Conservation (phyloP, 805 yeast species). For the Novakomyces olei region DNA sequence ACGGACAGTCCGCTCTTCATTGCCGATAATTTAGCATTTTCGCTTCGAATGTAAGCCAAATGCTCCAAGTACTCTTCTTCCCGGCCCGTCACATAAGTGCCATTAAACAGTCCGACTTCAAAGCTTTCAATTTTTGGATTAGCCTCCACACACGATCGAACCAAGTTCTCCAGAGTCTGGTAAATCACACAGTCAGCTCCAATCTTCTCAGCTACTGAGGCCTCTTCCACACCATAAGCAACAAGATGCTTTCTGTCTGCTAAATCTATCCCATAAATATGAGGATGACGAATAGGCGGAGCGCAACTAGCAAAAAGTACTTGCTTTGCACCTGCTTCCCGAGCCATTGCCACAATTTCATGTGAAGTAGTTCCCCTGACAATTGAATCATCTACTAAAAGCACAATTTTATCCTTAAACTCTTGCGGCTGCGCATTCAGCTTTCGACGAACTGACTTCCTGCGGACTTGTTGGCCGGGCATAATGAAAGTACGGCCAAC, state of each 20-base stretch:
- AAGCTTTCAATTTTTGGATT: constrained; percentile 30
- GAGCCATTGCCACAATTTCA: constrained; percentile 95
- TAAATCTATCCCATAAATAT: constrained; percentile 89
- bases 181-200: constrained; percentile 85
- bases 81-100: constrained; percentile 81
- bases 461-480: constrained; percentile 92
- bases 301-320: constrained; percentile 97
- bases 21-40: constrained; percentile 27
- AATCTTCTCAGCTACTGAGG: constrained; percentile 50
- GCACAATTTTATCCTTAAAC: constrained; percentile 61
- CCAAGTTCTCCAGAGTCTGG: constrained; percentile 64
- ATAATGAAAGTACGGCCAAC: constrained; percentile 95
- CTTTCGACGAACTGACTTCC: constrained; percentile 81
- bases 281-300: constrained; percentile 91
- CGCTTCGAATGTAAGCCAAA: constrained; percentile 63
- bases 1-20: constrained; percentile 7
- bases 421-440: constrained; percentile 91
- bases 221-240: constrained; percentile 56
- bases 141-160: constrained; percentile 40
- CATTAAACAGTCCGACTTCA: constrained; percentile 94
- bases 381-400: constrained; percentile 88
- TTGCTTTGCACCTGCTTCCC: constrained; percentile 87
- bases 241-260: constrained; percentile 89
- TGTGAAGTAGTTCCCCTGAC: constrained; percentile 94
- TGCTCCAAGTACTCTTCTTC: constrained; percentile 64